These are phyloP conservation scores for Cucurbita moschata DNA, from an alignment of 306 rosid genomes.

Conservation along the genomic window DNA sequence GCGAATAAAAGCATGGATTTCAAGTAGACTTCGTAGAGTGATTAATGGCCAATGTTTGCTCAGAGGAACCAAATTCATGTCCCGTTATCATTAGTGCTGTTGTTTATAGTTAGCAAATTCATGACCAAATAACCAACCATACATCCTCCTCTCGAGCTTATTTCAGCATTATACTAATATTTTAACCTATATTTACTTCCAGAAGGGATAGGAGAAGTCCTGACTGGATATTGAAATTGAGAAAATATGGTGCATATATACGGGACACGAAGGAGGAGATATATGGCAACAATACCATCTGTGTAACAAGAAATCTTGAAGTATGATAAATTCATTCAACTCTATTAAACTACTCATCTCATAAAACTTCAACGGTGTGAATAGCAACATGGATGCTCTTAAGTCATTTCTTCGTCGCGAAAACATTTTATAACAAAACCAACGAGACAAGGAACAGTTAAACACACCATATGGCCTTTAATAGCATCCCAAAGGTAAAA, in stretches of 20 bases:
- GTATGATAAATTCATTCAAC: neutral
- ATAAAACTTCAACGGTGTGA: neutral
- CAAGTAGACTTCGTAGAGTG: neutral
- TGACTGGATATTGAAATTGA: neutral
- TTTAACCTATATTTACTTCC: neutral
- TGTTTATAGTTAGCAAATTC: neutral
- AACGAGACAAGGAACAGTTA: neutral
- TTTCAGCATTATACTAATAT: neutral
- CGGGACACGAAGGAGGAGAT: neutral
- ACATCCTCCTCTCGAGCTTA: neutral
- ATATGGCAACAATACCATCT: neutral
- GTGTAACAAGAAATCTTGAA: neutral
- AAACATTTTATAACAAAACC: neutral
- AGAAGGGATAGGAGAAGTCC: neutral
- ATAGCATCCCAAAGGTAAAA: conserved; percentile 38
- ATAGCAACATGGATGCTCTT: neutral
- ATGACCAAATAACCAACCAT: neutral
- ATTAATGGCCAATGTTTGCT: neutral
- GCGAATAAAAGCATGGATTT: neutral
- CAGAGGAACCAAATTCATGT: neutral
- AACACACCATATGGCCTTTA: conserved; percentile 41
- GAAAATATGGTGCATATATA: neutral
- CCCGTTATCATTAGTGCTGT: neutral
- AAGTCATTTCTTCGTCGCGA: neutral
- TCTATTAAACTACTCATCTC: neutral